Conservation (phyloP, 176 grass and related monocot species). For the Cenchrus americanus region DNA sequence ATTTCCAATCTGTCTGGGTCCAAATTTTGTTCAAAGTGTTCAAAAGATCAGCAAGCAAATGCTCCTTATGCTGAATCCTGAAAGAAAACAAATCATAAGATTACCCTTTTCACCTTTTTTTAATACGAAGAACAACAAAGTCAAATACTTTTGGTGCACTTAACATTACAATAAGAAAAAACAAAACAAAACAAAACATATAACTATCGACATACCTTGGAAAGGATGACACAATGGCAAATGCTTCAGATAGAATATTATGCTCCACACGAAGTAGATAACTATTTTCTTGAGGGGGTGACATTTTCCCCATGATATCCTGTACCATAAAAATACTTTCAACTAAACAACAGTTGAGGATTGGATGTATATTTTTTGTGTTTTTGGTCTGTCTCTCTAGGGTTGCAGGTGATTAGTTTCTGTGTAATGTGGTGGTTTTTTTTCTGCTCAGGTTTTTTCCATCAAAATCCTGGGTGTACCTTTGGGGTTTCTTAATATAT, state of each 20-base stretch:
- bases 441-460: no score
- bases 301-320: background rate
- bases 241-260: conserved; percentile 14
- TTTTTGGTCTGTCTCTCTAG: no score
- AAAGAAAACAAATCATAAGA: background rate
- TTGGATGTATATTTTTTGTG: no score
- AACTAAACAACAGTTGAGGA: background rate
- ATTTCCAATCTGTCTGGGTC: background rate
- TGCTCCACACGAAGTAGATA: conserved; percentile 6
- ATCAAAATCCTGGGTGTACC: no score
- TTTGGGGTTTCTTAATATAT: no score
- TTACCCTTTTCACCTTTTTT: background rate
- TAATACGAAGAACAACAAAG: background rate
- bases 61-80: background rate
- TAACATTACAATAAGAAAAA: background rate
- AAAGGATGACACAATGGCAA: background rate
- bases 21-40: conserved; percentile 1
- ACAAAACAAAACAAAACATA: no score
- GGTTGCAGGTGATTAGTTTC: no score
- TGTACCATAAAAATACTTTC: background rate
- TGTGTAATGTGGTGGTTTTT: no score
- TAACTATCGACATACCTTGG: background rate
- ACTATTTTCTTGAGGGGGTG: background rate
- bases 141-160: background rate
- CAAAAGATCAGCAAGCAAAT: conserved; percentile 7